Base-by-base conservation (phyloP, 768 basidiomycete genomes). In the Trametes sanguinea region DNA sequence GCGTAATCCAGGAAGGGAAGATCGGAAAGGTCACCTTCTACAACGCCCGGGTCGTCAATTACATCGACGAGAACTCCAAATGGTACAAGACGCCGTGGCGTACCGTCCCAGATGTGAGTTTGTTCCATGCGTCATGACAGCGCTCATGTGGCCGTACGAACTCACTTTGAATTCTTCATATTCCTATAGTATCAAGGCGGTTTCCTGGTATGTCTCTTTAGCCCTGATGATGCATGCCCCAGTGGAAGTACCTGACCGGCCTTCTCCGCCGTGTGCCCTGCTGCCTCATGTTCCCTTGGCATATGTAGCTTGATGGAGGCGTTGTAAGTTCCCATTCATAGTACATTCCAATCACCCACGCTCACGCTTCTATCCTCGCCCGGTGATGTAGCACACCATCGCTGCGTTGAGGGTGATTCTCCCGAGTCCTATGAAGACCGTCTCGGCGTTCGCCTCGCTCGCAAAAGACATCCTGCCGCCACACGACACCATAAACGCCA, bases 21-120 rank as follows among this genome's bases (percentile, higher is more conserved):
- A 86, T 95, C 53, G 93, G 94, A 4, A 81, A 85, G 48, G 81
- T 94, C 48, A 76, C 76, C 10, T 87, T 82, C 72, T 95, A 89
- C 80, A 85, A 81, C 59, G 78, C 84, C 14, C 74, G 79, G 5
- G 77, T 78, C 2, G 76, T 85, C 30, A 80, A 79, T 64, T 78
- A 78, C 64, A 76, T 91, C 62, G 83, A 86, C 64, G 76, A 83
- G 69, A 81, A 83, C 13, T 83, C 81, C 29, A 88, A 88, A 70
- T 94, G 85, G 80, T 90, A 91, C 71, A 87, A 90, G 54, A 93
- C 91, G 0, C 83, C 86, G 40, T 95, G 94, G 94, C 79, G 93
- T 43, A 89, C 88, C 2, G 77, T 89, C 51, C 92, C 93, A 27
- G 90, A 92, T 64, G 89, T 90, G 67, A 68, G 86, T n/a, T 9